These are phyloP conservation scores for Podaxis rugospora DNA, from an alignment of 768 basidiomycete species.

Conservation along the genomic window DNA sequence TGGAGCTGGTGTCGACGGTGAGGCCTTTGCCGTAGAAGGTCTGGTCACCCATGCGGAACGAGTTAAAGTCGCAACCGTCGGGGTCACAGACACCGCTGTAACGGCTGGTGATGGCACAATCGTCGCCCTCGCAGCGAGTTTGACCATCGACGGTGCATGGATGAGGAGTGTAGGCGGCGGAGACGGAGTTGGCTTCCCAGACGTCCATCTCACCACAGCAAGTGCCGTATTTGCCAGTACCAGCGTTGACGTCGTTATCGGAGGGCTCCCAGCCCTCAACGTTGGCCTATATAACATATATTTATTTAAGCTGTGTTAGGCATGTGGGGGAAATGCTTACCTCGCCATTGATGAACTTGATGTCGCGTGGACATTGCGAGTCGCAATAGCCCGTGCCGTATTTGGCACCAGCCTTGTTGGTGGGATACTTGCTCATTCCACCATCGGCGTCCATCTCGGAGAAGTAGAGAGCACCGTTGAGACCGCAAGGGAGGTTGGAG, in stretches of 20 bases:
- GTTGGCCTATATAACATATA: conserved; percentile 13
- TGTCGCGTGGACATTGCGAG: conserved; percentile 19
- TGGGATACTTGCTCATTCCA: conserved; percentile 14
- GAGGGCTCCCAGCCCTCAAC: conserved; percentile 17
- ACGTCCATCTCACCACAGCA: conserved; percentile 23
- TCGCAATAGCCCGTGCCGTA: conserved; percentile 22
- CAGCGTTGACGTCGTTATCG: conserved; percentile 17
- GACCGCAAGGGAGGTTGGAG: conserved; percentile 18
- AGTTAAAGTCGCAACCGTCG: conserved; percentile 21
- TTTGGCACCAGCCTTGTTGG: conserved; percentile 21
- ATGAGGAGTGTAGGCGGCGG: conserved; percentile 20
- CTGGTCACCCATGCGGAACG: conserved; percentile 18
- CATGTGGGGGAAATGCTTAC: not conserved
- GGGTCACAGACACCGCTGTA: conserved; percentile 17
- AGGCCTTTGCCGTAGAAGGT: conserved; percentile 18
- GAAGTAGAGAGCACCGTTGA: conserved; percentile 20
- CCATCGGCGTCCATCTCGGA: conserved; percentile 19
- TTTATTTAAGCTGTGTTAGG: not conserved
- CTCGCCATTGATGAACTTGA: conserved; percentile 19
- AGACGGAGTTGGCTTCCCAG: conserved; percentile 21
- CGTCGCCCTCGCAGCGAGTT: conserved; percentile 16
- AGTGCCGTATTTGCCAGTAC: conserved; percentile 16
- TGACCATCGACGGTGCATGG: conserved; percentile 17
- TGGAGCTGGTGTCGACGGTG: conserved; percentile 20
- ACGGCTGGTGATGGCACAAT: conserved; percentile 13